These are phyloP conservation scores for Talaromyces trachyspermus DNA, from an alignment of 495 filamentous ascomycete genomes.

Conservation along the genomic window DNA sequence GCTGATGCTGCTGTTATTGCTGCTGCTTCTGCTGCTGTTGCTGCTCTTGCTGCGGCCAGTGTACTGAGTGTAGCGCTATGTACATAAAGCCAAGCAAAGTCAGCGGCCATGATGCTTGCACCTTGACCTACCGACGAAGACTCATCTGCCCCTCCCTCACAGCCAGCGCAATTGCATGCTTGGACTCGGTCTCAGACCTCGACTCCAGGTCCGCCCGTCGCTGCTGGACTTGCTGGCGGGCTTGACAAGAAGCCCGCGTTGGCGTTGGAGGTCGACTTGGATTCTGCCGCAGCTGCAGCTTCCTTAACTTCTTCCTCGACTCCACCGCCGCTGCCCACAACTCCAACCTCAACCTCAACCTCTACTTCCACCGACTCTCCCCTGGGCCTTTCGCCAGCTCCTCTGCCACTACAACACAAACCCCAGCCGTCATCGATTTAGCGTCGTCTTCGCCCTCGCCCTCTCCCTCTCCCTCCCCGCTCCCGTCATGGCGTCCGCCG, in stretches of 20 bases:
- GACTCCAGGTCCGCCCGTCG: conserved; percentile 62
- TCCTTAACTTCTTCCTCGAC: conserved; percentile 32
- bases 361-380: conserved; percentile 31
- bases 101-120: neutral
- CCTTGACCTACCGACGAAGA: neutral
- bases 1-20: too few species aligned
- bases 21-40: too few species aligned
- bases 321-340: conserved; percentile 48
- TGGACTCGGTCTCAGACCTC: conserved; percentile 50
- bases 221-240: conserved; percentile 63
- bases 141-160: neutral
- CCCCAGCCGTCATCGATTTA: neutral
- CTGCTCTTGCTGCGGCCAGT: too few species aligned
- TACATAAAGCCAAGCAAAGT: too few species aligned
- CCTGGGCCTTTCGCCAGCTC: conserved; percentile 31
- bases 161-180: conserved; percentile 33
- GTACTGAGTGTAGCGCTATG: too few species aligned
- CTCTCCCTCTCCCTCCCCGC: conserved; percentile 20
- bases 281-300: conserved; percentile 16
- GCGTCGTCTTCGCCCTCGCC: conserved; percentile 9
- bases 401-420: conserved; percentile 15
- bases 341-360: conserved; percentile 35
- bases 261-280: conserved; percentile 13
- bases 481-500: conserved; percentile 54
- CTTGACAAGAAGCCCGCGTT: conserved; percentile 22